These are phyloP conservation scores for Fusarium miscanthi DNA, from an alignment of 2,329 filamentous ascomycete genomes.

Conservation along the genomic window DNA sequence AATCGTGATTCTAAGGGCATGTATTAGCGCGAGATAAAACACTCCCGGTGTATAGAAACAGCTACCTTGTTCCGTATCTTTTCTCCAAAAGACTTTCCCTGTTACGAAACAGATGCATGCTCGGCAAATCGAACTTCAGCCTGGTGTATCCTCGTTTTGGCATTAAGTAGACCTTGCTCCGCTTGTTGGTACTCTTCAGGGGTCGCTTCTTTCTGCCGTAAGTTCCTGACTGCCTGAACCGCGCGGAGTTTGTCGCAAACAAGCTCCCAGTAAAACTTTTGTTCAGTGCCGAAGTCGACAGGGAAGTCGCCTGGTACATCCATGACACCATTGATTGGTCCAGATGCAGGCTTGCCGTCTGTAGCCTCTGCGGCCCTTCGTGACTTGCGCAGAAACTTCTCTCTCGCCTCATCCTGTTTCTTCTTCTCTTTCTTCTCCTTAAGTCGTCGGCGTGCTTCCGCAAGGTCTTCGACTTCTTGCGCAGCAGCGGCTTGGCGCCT, in stretches of 20 bases:
- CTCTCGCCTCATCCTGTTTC: slow-evolving; percentile 45
- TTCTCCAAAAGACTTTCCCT: not conserved
- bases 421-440: slow-evolving; percentile 57
- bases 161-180: slow-evolving; percentile 45
- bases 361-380: slow-evolving; percentile 50
- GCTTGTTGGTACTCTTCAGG: slow-evolving; percentile 46
- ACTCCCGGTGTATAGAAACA: slow-evolving; percentile 30
- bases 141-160: slow-evolving; percentile 51
- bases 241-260: slow-evolving; percentile 56
- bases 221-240: slow-evolving; percentile 51
- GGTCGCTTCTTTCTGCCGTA: slow-evolving; percentile 43
- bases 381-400: slow-evolving; percentile 49
- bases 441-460: slow-evolving; percentile 51
- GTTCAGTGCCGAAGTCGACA: slow-evolving; percentile 45
- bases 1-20: slow-evolving; percentile 33
- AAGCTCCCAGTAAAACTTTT: slow-evolving; percentile 54
- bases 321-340: slow-evolving; percentile 50
- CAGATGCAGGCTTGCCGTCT: slow-evolving; percentile 36
- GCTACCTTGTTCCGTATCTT: slow-evolving; percentile 30
- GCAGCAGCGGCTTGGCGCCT: slow-evolving; percentile 51
- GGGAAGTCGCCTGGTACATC: slow-evolving; percentile 52
- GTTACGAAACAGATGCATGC: slow-evolving; percentile 37
- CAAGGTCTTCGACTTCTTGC: slow-evolving; percentile 54
- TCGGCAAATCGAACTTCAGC: slow-evolving; percentile 52
- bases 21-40: slow-evolving; percentile 37